Evolutionary conservation across 1,139 yeast genomes (phyloP).

Genomic region (Saccharomyces hybrid): DNA sequence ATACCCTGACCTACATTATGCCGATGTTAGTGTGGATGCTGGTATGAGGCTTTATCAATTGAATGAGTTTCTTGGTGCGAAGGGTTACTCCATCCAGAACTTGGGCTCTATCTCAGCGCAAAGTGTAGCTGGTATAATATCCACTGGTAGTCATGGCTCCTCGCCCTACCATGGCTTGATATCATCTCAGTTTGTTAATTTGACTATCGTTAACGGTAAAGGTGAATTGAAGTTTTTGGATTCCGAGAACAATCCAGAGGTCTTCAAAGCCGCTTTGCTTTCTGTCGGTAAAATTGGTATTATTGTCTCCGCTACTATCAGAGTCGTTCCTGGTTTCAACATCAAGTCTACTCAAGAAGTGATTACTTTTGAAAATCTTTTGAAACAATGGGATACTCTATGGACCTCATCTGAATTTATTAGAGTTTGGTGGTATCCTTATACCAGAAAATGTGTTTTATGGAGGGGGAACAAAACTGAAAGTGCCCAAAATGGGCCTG

Average conservation of each 20-base stretch:
- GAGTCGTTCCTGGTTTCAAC: constrained; percentile 79
- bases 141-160: constrained; percentile 96
- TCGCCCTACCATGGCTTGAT: constrained; percentile 88
- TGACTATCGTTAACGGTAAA: constrained; percentile 62
- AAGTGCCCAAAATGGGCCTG: constrained; percentile 56
- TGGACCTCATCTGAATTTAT: constrained; percentile 92
- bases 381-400: constrained; percentile 59
- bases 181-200: constrained; percentile 75
- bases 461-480: constrained; percentile 79
- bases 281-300: constrained; percentile 90
- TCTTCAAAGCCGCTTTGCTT: constrained; percentile 77
- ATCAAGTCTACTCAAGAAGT: constrained; percentile 81
- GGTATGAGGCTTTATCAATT: constrained; percentile 79
- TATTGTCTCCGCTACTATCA: constrained; percentile 77
- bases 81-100: constrained; percentile 77
- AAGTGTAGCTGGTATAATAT: constrained; percentile 85
- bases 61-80: constrained; percentile 54
- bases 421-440: constrained; percentile 98
- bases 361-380: constrained; percentile 62
- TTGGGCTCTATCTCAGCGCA: constrained; percentile 93
- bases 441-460: constrained; percentile 71
- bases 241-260: constrained; percentile 54
- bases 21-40: constrained; percentile 89
- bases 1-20: constrained; percentile 49
- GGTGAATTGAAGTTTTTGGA: constrained; percentile 72